Conservation (phyloP, 495 filamentous ascomycete species). For the Neurospora hispaniola region DNA sequence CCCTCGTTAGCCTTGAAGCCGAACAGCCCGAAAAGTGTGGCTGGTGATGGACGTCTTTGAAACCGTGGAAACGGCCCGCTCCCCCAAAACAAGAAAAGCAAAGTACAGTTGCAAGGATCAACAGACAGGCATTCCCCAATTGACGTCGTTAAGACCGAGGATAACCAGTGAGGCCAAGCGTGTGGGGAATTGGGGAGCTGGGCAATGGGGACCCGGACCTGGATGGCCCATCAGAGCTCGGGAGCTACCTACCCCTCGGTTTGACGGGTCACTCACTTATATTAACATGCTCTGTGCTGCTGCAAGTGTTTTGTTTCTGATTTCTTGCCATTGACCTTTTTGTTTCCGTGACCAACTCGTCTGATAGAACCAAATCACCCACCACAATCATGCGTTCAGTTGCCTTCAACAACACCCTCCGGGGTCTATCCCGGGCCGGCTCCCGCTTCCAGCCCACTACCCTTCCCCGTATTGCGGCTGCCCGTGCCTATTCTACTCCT, state of each 20-base stretch:
- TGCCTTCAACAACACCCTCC: slow-evolving; percentile 50
- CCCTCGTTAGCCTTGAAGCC: neutral
- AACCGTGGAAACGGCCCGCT: neutral
- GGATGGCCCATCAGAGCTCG: neutral
- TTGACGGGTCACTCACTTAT: neutral
- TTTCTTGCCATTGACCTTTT: neutral
- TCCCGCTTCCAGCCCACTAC: slow-evolving; percentile 38
- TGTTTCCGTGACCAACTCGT: neutral
- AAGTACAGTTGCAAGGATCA: neutral
- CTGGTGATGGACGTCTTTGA: neutral
- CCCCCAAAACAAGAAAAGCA: neutral
- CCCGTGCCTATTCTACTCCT: slow-evolving; percentile 7
- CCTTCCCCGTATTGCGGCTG: slow-evolving; percentile 42
- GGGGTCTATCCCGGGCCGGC: slow-evolving; percentile 46
- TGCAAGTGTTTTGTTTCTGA: neutral
- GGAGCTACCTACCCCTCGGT: neutral
- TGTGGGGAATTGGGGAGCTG: neutral
- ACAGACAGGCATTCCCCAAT: slow-evolving; percentile 1
- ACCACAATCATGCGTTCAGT: neutral
- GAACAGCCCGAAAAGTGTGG: neutral
- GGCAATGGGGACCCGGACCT: neutral
- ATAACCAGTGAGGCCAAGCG: neutral
- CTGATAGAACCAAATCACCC: neutral
- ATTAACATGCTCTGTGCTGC: neutral
- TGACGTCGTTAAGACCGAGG: neutral